Base-by-base conservation (phyloP, 2,329 filamentous ascomycete species). In the Chaetothyriales sp. region DNA sequence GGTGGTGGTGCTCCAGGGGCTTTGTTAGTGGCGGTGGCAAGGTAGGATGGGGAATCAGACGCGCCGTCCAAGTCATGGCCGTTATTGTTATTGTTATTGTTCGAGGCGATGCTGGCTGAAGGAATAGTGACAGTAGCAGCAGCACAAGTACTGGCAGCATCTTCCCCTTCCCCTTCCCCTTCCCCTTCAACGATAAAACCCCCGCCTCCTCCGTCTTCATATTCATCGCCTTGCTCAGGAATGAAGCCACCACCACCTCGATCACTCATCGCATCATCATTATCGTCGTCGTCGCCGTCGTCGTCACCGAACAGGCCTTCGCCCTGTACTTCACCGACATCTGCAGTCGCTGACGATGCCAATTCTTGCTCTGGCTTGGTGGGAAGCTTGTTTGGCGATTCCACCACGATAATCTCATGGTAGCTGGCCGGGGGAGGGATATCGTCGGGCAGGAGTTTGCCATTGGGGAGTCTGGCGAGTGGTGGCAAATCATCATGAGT, bases 161-260 rank as follows among this genome's bases (percentile, higher is more conserved):
- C 28, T 32, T 39, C 10, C 28, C 28, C 3, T 36, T 46, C 36
- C 51, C 48, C 44, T 7, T 47, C 18, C 2, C 44, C 43, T 39
- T 55, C 57, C 43, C 60, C 55, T 18, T 64, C 62, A 1, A 55
- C 57, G 18, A 66, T 26, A 48, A 66, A 66, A 2, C 61, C 62
- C 18, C 57, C 36, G 49, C 44, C 12, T 26, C 18, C 22, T 19
- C 46, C 18, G 10, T 49, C 18, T 49, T 53, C 28, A 25, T 28
- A 9, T 51, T 26, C 6, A 12, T 36, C 20, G 3, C 46, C 32
- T 8, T 28, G 15, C 48, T 54, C 36, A 48, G 67, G 62, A 28
- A 70, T 55, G 52, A 71, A 70, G 4, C 74, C 73, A 28, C 70
- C 74, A 53, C 66, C 67, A n/a, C n/a, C n/a, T n/a, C n/a, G n/a